These are phyloP conservation scores for Corrigiola litoralis DNA, from an alignment of 179 eudicot genomes.

Conservation along the genomic window DNA sequence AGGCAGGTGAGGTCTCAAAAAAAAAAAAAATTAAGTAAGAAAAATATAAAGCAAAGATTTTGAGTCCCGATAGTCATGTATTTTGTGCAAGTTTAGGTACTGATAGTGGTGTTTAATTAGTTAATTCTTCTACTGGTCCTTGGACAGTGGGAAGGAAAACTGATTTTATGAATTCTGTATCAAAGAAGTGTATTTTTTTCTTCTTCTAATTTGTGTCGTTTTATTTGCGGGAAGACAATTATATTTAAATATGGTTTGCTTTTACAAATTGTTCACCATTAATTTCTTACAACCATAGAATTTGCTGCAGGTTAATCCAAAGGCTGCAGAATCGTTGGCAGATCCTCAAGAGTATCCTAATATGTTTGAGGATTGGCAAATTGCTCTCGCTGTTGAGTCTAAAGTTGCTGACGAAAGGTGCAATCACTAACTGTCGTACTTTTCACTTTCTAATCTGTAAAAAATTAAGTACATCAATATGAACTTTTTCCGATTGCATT, in stretches of 20 bases:
- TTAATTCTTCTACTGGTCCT: too few species aligned
- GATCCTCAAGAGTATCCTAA: slow-evolving; percentile 95
- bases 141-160: too few species aligned
- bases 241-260: too few species aligned
- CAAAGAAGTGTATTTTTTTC: too few species aligned
- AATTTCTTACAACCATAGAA: slow-evolving; percentile 6
- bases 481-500: background rate
- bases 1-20: background rate
- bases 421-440: background rate
- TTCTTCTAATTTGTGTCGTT: too few species aligned
- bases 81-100: slow-evolving; percentile 6
- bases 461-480: background rate
- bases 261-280: background rate
- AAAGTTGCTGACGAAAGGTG: slow-evolving; percentile 80
- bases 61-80: background rate
- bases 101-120: background rate
- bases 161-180: too few species aligned
- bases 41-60: too few species aligned
- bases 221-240: too few species aligned
- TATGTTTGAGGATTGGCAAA: slow-evolving; percentile 91
- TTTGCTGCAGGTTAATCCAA: slow-evolving; percentile 64
- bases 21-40: background rate
- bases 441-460: background rate
- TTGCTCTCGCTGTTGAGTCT: slow-evolving; percentile 81
- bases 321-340: slow-evolving; percentile 97